Evolutionary conservation across 2,329 filamentous ascomycete species (phyloP).

Genomic region (Pezicula neosporulosa): DNA sequence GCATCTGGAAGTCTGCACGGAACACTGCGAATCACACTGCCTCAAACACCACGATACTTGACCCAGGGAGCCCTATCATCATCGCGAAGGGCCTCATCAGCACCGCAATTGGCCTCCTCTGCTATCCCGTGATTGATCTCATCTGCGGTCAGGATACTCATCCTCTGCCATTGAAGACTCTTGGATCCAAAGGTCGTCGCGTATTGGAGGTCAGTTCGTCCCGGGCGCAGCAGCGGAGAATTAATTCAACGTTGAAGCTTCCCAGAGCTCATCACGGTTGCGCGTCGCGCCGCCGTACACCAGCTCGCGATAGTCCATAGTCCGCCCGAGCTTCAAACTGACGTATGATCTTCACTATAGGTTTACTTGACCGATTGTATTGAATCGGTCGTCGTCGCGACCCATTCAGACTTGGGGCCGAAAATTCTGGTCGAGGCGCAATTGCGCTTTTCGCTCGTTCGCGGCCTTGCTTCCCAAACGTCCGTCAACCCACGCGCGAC

Average conservation of each 20-base stretch:
- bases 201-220: conserved; percentile 24
- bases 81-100: conserved; percentile 22
- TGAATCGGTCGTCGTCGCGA: too few relatives aligned
- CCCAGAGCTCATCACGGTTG: conserved; percentile 9
- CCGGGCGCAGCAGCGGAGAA: conserved; percentile 13
- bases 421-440: not conserved
- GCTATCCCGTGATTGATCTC: conserved; percentile 25
- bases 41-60: conserved; percentile 11
- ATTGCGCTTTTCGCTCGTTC: conserved; percentile 1
- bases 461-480: conserved; percentile 2
- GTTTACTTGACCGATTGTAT: too few relatives aligned
- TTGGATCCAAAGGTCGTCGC: conserved; percentile 8
- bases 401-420: too few relatives aligned
- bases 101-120: conserved; percentile 23
- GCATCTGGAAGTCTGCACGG: conserved; percentile 13
- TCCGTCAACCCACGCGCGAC: too few relatives aligned
- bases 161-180: conserved; percentile 8
- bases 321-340: not conserved
- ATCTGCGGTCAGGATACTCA: conserved; percentile 27
- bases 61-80: conserved; percentile 23
- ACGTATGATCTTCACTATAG: not conserved
- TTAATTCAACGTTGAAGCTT: conserved; percentile 18
- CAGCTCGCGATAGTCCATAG: not conserved
- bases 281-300: conserved; percentile 14
- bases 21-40: conserved; percentile 21